Conservation (phyloP, 2,329 filamentous ascomycete species). For the Sporothrix variecibatus region DNA sequence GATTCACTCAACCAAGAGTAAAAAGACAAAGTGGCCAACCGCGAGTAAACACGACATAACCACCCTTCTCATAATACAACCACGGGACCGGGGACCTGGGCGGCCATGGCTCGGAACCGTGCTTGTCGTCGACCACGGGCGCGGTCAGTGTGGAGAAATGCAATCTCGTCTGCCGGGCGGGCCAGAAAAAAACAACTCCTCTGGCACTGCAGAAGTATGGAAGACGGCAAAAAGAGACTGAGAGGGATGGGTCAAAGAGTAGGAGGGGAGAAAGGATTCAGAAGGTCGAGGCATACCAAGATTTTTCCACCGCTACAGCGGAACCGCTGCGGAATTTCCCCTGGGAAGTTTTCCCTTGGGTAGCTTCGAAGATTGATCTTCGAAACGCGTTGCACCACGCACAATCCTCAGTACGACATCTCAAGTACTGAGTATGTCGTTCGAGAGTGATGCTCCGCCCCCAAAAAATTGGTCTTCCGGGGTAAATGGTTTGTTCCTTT, state of each 20-base stretch:
- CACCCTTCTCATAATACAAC: not conserved
- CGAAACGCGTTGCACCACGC: not conserved
- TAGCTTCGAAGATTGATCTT: not conserved
- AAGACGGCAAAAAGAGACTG: not conserved
- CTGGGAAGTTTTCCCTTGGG: not conserved
- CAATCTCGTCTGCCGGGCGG: not conserved
- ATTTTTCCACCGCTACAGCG: not conserved
- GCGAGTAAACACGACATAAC: not conserved
- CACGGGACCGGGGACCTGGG: not conserved
- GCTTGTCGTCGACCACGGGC: not conserved
- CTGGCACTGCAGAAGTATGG: not conserved
- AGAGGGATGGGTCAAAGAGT: not conserved
- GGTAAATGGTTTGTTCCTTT: not conserved
- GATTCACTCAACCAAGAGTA: not conserved
- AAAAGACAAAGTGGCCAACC: not conserved
- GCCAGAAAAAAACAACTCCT: not conserved
- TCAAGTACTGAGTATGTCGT: not conserved
- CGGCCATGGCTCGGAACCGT: not conserved
- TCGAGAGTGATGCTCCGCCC: not conserved
- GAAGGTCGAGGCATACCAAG: not conserved
- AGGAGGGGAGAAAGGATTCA: not conserved
- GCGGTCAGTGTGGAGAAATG: not conserved
- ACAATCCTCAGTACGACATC: not conserved
- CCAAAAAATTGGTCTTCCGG: not conserved
- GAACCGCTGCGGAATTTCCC: not conserved